phyloP scores from a whole-genome alignment of 1,284 basidiomycete species.

The Fereydounia khargensis region DNA sequence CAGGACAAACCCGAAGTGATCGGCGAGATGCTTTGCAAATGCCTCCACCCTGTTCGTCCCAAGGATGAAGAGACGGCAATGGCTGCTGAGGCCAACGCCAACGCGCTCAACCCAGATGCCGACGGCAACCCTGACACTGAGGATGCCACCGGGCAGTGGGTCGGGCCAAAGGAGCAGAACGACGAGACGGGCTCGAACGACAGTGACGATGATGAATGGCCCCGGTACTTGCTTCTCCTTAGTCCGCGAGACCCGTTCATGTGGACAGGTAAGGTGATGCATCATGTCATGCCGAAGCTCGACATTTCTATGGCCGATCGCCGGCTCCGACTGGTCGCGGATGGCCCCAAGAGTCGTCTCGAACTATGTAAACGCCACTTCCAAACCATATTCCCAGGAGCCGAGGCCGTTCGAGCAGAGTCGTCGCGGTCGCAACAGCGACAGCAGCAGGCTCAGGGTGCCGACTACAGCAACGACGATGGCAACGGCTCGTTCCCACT shows the following conservation, averaged over 20 bases:
- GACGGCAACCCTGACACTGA: constrained; percentile 27
- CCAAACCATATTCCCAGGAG: constrained; percentile 42
- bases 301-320: constrained; percentile 52
- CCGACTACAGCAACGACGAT: constrained; percentile 47
- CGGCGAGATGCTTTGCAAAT: constrained; percentile 77
- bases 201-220: constrained; percentile 55
- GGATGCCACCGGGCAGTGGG: constrained; percentile 6
- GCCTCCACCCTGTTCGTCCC: constrained; percentile 60
- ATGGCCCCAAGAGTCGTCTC: constrained; percentile 78
- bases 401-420: too few species aligned
- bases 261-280: constrained; percentile 85
- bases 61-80: constrained; percentile 29
- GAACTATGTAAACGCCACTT: constrained; percentile 77
- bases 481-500: constrained; percentile 52
- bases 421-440: constrained; percentile 53
- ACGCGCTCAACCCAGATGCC: constrained; percentile 21
- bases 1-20: constrained; percentile 79
- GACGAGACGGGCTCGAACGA: constrained; percentile 58
- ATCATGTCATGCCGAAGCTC: constrained; percentile 43
- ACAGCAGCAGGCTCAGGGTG: constrained; percentile 58
- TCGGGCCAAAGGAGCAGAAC: constrained; percentile 18
- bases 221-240: constrained; percentile 76
- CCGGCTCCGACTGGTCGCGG: constrained; percentile 51
- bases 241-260: constrained; percentile 84
- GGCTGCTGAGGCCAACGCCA: constrained; percentile 20